phyloP scores from a whole-genome alignment of 371 early-diverging fungal genomes.

The Fennellomyces sp. region DNA sequence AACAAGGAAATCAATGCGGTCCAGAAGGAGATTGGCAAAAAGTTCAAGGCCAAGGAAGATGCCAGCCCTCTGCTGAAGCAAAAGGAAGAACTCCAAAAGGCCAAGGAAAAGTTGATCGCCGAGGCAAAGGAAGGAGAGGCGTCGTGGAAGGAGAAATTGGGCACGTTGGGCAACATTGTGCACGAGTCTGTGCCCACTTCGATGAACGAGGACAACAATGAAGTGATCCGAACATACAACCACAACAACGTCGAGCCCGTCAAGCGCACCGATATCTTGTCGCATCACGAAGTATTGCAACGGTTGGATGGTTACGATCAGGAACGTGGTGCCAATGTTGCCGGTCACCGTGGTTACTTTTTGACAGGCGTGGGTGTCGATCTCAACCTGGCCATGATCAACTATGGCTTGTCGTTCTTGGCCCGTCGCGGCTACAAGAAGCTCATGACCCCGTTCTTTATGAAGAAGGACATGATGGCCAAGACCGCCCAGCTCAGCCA shows the following conservation, averaged over 20 bases:
- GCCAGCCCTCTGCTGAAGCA: constrained; percentile 76
- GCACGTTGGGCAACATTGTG: constrained; percentile 94
- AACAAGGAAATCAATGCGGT: constrained; percentile 92
- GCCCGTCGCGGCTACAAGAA: constrained; percentile 89
- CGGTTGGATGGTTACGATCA: constrained; percentile 94
- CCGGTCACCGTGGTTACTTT: constrained; percentile 99
- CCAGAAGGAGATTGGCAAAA: constrained; percentile 90
- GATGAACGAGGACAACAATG: constrained; percentile 91
- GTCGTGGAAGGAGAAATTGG: constrained; percentile 71
- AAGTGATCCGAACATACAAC: constrained; percentile 72
- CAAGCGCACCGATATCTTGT: constrained; percentile 75
- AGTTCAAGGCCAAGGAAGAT: constrained; percentile 93
- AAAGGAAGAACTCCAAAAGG: constrained; percentile 73
- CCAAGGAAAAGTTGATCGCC: constrained; percentile 71
- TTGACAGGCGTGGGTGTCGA: constrained; percentile 95
- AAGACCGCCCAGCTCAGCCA: constrained; percentile 98
- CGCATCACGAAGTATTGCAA: constrained; percentile 94
- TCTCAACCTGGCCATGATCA: constrained; percentile 95
- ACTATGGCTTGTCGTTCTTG: constrained; percentile 98
- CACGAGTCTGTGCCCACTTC: constrained; percentile 92
- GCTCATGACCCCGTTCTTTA: constrained; percentile 99
- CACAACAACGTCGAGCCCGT: constrained; percentile 59
- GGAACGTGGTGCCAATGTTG: constrained; percentile 94
- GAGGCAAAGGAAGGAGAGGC: constrained; percentile 78
- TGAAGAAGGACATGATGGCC: constrained; percentile 98